These are phyloP conservation scores for Myxozyma melibiosi DNA, from an alignment of 805 yeast genomes.

Conservation along the genomic window DNA sequence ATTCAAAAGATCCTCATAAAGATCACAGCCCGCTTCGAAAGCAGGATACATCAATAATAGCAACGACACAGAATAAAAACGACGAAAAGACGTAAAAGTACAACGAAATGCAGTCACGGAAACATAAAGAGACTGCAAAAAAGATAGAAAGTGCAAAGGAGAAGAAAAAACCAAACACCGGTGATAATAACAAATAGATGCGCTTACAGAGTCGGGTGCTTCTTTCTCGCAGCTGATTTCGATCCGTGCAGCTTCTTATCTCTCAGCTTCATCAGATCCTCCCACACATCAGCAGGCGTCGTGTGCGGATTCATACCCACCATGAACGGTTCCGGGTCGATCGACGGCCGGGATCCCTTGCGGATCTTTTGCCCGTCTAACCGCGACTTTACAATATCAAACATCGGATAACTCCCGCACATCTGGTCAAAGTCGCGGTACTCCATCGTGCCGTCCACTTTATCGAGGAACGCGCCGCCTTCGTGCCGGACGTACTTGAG, in stretches of 20 bases:
- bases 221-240: slow-evolving; percentile 1
- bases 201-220: too few species aligned
- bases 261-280: neutral
- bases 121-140: too few species aligned
- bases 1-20: too few species aligned
- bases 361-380: slow-evolving; percentile 7
- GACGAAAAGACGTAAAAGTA: too few species aligned
- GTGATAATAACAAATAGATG: too few species aligned
- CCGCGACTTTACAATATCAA: neutral
- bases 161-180: too few species aligned
- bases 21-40: too few species aligned
- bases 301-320: slow-evolving; percentile 16
- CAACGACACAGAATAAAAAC: too few species aligned
- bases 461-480: slow-evolving; percentile 15
- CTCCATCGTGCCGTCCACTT: neutral
- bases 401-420: slow-evolving; percentile 11
- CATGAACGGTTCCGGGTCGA: slow-evolving; percentile 16
- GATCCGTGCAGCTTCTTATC: neutral
- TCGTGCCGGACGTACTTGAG: slow-evolving; percentile 6
- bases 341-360: slow-evolving; percentile 5
- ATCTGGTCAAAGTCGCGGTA: slow-evolving; percentile 2
- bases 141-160: too few species aligned
- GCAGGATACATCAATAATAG: too few species aligned
- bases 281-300: slow-evolving; percentile 14
- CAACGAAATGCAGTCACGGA: too few species aligned